A percentile compares a stretch with the other conserved stretches of the same genome.
These are phyloP conservation scores for Camellia japonica DNA, from an alignment of 148 eudicot genomes.

Conservation along the genomic window DNA sequence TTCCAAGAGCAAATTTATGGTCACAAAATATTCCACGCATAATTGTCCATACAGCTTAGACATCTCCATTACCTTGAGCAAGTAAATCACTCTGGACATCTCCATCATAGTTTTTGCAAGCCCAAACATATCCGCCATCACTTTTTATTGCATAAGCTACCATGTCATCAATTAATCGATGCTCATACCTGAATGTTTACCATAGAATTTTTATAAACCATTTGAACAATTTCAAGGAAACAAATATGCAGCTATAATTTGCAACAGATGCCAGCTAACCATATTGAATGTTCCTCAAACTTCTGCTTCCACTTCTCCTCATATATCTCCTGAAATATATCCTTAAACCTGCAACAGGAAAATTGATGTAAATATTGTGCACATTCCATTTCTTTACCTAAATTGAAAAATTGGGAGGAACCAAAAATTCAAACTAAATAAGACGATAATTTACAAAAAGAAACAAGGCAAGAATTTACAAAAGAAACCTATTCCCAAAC, in stretches of 20 bases:
- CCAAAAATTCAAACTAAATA: background rate
- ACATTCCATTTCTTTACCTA: background rate
- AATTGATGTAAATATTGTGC: background rate
- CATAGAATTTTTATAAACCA: constrained; percentile 4
- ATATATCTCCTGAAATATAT: constrained; percentile 73
- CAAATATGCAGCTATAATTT: background rate
- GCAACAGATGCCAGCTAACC: constrained; percentile 32
- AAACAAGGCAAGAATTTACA: too few species aligned
- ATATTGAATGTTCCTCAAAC: constrained; percentile 72
- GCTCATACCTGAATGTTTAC: constrained; percentile 60
- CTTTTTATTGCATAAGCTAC: constrained; percentile 75
- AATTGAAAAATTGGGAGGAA: background rate
- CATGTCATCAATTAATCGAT: constrained; percentile 82
- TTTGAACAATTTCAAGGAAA: constrained; percentile 10
- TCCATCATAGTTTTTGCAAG: constrained; percentile 81
- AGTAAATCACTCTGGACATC: constrained; percentile 83
- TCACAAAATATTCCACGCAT: background rate
- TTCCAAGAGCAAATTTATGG: background rate
- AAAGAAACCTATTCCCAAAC: background rate
- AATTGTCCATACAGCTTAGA: background rate
- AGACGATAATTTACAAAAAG: background rate
- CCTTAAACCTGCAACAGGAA: constrained; percentile 55
- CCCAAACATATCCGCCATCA: constrained; percentile 83
- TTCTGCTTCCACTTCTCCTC: constrained; percentile 69
- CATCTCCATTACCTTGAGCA: constrained; percentile 58